Conservation (phyloP, 1,284 basidiomycete species). For the Bondarzewia mesenterica region DNA sequence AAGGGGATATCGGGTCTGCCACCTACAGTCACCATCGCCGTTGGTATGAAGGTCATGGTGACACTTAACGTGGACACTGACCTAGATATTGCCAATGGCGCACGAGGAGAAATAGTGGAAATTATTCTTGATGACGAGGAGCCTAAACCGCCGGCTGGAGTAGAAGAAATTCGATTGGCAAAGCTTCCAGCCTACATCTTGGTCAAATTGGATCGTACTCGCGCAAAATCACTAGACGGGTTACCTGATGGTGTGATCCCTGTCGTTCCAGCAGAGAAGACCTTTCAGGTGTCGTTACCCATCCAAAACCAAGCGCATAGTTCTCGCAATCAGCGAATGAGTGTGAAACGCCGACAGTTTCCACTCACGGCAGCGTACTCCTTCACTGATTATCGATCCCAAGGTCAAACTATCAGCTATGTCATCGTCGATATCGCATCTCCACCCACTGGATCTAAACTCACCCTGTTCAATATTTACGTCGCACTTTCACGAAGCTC, state of each 20-base stretch:
- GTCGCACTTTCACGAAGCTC: conserved; percentile 25
- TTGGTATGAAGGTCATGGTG: conserved; percentile 37
- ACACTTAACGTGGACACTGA: conserved; percentile 31
- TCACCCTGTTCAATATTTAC: conserved; percentile 24
- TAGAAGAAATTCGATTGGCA: conserved; percentile 16
- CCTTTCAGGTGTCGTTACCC: conserved; percentile 11
- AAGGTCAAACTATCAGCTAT: conserved; percentile 23
- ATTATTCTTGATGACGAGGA: conserved; percentile 25
- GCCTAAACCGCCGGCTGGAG: conserved; percentile 8
- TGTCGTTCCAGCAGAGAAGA: conserved; percentile 13
- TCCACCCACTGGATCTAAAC: conserved; percentile 19
- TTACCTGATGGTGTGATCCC: conserved; percentile 20
- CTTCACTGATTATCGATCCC: conserved; percentile 26
- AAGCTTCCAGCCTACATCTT: conserved; percentile 26
- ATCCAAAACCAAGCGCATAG: background rate
- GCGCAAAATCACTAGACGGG: conserved; percentile 15
- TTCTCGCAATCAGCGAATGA: conserved; percentile 1
- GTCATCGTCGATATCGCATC: conserved; percentile 24
- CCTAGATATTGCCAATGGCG: conserved; percentile 31
- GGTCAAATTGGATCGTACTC: conserved; percentile 22
- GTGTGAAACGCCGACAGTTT: conserved; percentile 14
- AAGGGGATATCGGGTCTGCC: conserved; percentile 11
- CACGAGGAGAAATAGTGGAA: conserved; percentile 24
- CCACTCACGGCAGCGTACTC: conserved; percentile 24
- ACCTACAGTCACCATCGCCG: conserved; percentile 21